Evolutionary conservation across 805 yeast genomes (phyloP), one percentile per base, ranked within the genome.

Genomic region (Yarrowia hollandica): DNA sequence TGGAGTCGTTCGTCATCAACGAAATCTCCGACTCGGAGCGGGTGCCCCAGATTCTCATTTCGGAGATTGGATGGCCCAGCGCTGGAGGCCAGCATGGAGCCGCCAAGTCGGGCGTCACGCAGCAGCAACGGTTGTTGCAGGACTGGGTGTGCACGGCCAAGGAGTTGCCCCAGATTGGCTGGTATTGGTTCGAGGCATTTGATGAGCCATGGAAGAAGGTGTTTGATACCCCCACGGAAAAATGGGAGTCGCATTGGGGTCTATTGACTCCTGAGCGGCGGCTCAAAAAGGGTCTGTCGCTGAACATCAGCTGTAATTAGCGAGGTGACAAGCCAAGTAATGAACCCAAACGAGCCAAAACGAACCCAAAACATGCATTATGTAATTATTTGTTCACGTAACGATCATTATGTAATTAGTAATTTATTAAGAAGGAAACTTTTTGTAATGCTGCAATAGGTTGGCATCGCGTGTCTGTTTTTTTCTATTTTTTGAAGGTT

Each of bases 241-340:
- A 69, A 59, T 84, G 89, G 89, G 90, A 85, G 65, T 77, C 87
- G 0, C 82, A 84, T 63, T 85, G 90, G 90, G 91, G 90, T 0
- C 61, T 85, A 8, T 83, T 85, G 64, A 74, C 77, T 1, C 64
- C 67, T 6, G 77, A 81, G 57, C 69, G 88, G 55, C 68, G 72
- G 35, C 62, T 80, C 62, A 83, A 82, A 63, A 66, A 70, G 5
- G 58, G 58, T 4, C 26, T 52, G 10, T 28, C 37, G 23, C 38
- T 55, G 37, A 26, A 52, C 26, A 19, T 52, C 11, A 35, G 19
- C 19, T 52, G 58, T 18, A 33, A 23, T 25, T 39, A 50, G 54
- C n/a, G n/a, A n/a, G n/a, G n/a, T n/a, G n/a, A 4, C 11, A 2
- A 22, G 19, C 16, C 16, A 41, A 23, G n/a, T n/a, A 14, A n/a